Conservation (phyloP, 495 filamentous ascomycete genomes). For the Neurospora terricola region DNA sequence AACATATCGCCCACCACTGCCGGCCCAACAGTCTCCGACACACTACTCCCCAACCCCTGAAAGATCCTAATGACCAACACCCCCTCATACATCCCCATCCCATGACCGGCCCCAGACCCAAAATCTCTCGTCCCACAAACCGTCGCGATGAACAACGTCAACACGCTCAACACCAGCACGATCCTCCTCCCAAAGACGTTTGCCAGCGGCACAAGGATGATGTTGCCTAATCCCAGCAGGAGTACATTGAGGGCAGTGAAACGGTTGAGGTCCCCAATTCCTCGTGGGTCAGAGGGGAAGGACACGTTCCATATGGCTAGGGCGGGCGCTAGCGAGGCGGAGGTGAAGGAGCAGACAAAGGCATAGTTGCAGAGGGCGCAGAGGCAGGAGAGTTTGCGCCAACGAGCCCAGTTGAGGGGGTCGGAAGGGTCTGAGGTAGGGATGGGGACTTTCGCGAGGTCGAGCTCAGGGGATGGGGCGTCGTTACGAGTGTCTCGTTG, state of each 20-base stretch:
- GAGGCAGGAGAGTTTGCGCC: conserved; percentile 20
- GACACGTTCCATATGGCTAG: conserved; percentile 17
- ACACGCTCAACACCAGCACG: conserved; percentile 38
- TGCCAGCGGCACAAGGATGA: conserved; percentile 47
- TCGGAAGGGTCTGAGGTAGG: conserved; percentile 20
- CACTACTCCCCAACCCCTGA: conserved; percentile 43
- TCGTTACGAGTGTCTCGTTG: background rate
- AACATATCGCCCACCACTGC: conserved; percentile 45
- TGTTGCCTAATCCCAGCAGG: conserved; percentile 17
- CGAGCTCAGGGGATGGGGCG: background rate
- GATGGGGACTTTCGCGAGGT: conserved; percentile 11
- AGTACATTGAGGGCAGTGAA: conserved; percentile 23
- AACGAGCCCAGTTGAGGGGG: conserved; percentile 21
- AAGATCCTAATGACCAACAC: conserved; percentile 38
- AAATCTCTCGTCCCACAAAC: conserved; percentile 29
- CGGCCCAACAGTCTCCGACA: conserved; percentile 44
- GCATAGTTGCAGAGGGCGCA: conserved; percentile 14
- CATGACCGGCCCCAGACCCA: background rate
- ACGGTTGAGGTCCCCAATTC: conserved; percentile 9
- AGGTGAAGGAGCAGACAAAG: conserved; percentile 19
- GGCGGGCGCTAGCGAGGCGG: conserved; percentile 16
- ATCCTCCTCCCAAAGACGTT: conserved; percentile 47
- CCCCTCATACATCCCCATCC: conserved; percentile 5
- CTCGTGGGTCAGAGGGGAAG: conserved; percentile 12
- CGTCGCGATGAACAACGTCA: conserved; percentile 36